Evolutionary conservation across 768 basidiomycete genomes (phyloP).

Genomic region (Boletus reticuloceps): DNA sequence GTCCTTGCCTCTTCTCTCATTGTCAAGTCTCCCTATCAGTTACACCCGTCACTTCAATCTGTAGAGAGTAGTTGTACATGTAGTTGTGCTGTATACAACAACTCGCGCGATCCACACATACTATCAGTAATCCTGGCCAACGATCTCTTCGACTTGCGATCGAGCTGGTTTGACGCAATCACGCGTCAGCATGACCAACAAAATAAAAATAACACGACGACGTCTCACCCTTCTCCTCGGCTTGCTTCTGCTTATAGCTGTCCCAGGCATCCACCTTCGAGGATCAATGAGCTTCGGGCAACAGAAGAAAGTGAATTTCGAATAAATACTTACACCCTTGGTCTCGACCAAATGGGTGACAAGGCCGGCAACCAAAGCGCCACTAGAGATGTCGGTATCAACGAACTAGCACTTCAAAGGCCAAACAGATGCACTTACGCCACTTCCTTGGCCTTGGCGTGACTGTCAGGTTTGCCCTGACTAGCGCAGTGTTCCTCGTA

Average conservation of each 20-base stretch:
- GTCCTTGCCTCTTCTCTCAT: too few relatives aligned
- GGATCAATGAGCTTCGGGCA: neutral
- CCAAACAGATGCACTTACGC: neutral
- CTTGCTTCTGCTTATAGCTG: neutral
- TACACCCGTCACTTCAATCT: too few relatives aligned
- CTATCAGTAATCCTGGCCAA: neutral
- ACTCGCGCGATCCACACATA: too few relatives aligned
- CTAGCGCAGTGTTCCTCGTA: slow-evolving; percentile 13
- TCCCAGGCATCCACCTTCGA: slow-evolving; percentile 7
- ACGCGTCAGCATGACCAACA: neutral
- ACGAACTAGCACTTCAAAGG: neutral
- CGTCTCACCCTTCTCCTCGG: neutral
- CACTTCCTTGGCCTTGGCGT: slow-evolving; percentile 24
- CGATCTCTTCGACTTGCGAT: neutral
- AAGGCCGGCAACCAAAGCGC: slow-evolving; percentile 3
- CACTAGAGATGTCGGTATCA: slow-evolving; percentile 3
- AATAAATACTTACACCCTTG: slow-evolving; percentile 15
- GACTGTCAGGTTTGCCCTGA: slow-evolving; percentile 19
- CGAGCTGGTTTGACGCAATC: neutral
- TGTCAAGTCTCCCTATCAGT: too few relatives aligned
- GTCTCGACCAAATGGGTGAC: slow-evolving; percentile 11
- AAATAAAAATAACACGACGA: neutral
- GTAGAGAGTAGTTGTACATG: too few relatives aligned
- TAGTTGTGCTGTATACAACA: neutral
- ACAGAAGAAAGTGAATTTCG: neutral